A percentile compares a stretch with the other conserved stretches of the same genome.
Evolutionary conservation across 495 filamentous ascomycete species (phyloP).

Genomic region (Xylaria nigripes): DNA sequence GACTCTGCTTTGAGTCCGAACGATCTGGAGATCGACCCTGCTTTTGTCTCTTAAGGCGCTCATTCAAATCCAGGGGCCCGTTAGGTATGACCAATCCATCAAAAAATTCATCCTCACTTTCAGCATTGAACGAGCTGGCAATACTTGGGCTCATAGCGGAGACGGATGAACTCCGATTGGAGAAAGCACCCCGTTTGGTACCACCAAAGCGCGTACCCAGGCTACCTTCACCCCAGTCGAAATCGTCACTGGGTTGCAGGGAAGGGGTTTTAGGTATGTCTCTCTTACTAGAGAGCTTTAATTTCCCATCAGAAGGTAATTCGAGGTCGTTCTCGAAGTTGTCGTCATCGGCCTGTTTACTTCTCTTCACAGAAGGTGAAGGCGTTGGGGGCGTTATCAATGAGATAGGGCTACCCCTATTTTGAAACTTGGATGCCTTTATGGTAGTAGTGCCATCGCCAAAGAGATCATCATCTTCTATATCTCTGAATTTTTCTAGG

Average conservation of each 20-base stretch:
- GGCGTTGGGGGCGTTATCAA: slow-evolving; percentile 50
- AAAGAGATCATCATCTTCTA: slow-evolving; percentile 50
- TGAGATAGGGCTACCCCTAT: slow-evolving; percentile 45
- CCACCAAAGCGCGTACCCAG: slow-evolving; percentile 82
- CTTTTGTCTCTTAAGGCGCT: slow-evolving; percentile 62
- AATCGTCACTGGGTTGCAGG: slow-evolving; percentile 58
- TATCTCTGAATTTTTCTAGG: slow-evolving; percentile 55
- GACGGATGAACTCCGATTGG: slow-evolving; percentile 72
- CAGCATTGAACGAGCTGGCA: slow-evolving; percentile 80
- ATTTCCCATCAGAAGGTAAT: slow-evolving; percentile 51
- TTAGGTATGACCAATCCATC: slow-evolving; percentile 77
- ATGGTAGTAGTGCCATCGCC: slow-evolving; percentile 57
- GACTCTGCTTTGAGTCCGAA: not conserved
- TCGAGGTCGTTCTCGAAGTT: slow-evolving; percentile 75
- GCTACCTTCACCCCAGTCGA: slow-evolving; percentile 92
- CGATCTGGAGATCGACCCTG: slow-evolving; percentile 42
- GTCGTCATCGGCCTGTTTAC: slow-evolving; percentile 40
- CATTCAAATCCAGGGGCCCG: slow-evolving; percentile 72
- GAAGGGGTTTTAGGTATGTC: slow-evolving; percentile 50
- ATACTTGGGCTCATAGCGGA: slow-evolving; percentile 87
- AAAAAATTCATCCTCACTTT: slow-evolving; percentile 88
- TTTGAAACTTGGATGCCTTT: slow-evolving; percentile 54
- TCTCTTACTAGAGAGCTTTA: slow-evolving; percentile 53
- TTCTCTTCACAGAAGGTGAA: slow-evolving; percentile 17
- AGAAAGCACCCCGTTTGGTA: slow-evolving; percentile 66